These are phyloP conservation scores for Tieghemiomyces parasiticus DNA, from an alignment of 192 early-diverging fungal species.

Conservation along the genomic window DNA sequence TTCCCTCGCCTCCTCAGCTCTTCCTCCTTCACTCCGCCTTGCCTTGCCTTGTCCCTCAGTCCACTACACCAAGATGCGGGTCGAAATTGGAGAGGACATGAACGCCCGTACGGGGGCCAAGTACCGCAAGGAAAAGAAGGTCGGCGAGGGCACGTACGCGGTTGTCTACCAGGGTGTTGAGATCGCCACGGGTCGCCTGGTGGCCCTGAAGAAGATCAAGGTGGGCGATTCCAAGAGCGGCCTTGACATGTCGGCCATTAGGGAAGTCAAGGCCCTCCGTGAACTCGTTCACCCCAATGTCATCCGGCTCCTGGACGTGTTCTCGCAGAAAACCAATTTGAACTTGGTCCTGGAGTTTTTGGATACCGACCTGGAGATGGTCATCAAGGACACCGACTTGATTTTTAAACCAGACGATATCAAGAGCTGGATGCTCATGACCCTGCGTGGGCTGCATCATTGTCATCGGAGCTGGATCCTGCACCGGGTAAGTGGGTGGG, in stretches of 20 bases:
- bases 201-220: conserved; percentile 98
- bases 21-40: no score
- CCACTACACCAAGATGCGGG: not conserved
- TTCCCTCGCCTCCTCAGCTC: no score
- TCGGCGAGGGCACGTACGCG: conserved; percentile 95
- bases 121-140: conserved; percentile 76
- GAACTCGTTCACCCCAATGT: conserved; percentile 89
- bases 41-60: not conserved
- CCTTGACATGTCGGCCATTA: conserved; percentile 86
- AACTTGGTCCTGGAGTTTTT: conserved; percentile 91
- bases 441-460: conserved; percentile 78
- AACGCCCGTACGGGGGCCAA: conserved; percentile 46
- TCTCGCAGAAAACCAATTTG: conserved; percentile 77
- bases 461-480: conserved; percentile 82
- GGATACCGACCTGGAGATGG: conserved; percentile 86
- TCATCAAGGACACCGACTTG: conserved; percentile 87
- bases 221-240: conserved; percentile 84
- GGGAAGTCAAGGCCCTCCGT: conserved; percentile 86
- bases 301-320: conserved; percentile 89
- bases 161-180: conserved; percentile 70
- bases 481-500: conserved; percentile 60
- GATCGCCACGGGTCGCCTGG: conserved; percentile 41
- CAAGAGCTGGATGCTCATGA: conserved; percentile 98
- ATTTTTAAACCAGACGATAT: conserved; percentile 84
- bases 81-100: conserved; percentile 40